Conservation (phyloP, 345 rosid genomes). For the Lepidium sativum region DNA sequence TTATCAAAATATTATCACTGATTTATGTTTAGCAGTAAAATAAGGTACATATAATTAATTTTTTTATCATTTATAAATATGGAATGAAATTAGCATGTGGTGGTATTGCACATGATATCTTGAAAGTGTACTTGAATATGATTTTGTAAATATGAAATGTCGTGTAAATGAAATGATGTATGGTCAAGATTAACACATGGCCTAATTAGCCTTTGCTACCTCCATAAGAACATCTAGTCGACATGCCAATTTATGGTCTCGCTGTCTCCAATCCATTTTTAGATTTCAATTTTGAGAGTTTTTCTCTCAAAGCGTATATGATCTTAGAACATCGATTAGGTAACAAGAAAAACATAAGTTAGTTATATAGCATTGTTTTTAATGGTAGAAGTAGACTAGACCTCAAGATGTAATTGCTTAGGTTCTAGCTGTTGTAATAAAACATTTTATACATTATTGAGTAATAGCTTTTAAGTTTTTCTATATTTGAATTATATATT, state of each 20-base stretch:
- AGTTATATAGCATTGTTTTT: conserved; percentile 11
- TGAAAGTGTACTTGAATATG: not conserved
- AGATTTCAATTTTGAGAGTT: not conserved
- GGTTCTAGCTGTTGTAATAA: not conserved
- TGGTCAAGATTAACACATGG: conserved; percentile 27
- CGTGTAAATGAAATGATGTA: conserved; percentile 15
- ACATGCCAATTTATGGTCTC: conserved; percentile 25
- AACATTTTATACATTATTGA: not conserved
- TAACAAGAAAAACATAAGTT: not conserved
- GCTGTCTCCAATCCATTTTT: conserved; percentile 17
- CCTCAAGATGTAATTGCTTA: not conserved
- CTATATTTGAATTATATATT: too few species aligned
- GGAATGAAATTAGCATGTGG: not conserved
- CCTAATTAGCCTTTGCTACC: conserved; percentile 16
- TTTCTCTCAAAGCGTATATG: not conserved
- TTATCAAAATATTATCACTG: not conserved
- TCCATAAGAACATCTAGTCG: conserved; percentile 21
- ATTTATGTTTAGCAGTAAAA: not conserved
- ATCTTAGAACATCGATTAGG: conserved; percentile 4
- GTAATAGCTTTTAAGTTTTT: too few species aligned
- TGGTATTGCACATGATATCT: not conserved
- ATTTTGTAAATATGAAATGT: not conserved
- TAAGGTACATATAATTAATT: not conserved
- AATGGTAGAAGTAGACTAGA: not conserved
- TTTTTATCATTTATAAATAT: not conserved